A percentile compares a stretch with the other conserved stretches of the same genome.
These are phyloP conservation scores for Leucaena leucocephala DNA, from an alignment of 306 rosid genomes.

Conservation along the genomic window DNA sequence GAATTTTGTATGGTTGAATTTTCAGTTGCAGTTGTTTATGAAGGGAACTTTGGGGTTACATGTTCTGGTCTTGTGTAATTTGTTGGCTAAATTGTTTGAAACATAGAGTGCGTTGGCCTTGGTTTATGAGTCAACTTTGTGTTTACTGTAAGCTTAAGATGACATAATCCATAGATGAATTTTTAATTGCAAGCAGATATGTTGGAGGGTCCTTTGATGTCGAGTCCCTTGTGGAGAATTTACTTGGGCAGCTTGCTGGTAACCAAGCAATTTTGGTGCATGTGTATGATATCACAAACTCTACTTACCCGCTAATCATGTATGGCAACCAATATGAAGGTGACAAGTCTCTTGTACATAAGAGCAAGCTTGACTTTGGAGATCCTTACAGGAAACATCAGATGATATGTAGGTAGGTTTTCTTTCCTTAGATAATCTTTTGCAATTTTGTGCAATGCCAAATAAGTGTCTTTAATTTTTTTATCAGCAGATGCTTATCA, in stretches of 20 bases:
- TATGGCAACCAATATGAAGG: conserved; percentile 83
- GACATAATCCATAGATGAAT: conserved; percentile 30
- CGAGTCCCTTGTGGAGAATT: conserved; percentile 97
- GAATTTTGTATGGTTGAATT: neutral
- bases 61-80: neutral
- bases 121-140: conserved; percentile 27
- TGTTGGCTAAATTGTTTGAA: neutral
- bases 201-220: conserved; percentile 98
- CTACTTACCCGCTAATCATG: conserved; percentile 76
- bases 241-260: conserved; percentile 97
- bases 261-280: conserved; percentile 88
- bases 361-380: conserved; percentile 95
- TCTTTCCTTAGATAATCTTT: conserved; percentile 28
- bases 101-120: neutral
- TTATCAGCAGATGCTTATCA: conserved; percentile 31
- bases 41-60: neutral
- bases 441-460: neutral
- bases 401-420: conserved; percentile 92
- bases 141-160: conserved; percentile 32
- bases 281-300: conserved; percentile 87
- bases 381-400: conserved; percentile 89
- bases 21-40: neutral
- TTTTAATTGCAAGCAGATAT: conserved; percentile 60
- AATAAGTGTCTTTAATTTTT: conserved; percentile 25
- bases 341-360: conserved; percentile 73